These are phyloP conservation scores for Venturia oleaginea DNA, from an alignment of 2,329 filamentous ascomycete genomes.

Conservation along the genomic window DNA sequence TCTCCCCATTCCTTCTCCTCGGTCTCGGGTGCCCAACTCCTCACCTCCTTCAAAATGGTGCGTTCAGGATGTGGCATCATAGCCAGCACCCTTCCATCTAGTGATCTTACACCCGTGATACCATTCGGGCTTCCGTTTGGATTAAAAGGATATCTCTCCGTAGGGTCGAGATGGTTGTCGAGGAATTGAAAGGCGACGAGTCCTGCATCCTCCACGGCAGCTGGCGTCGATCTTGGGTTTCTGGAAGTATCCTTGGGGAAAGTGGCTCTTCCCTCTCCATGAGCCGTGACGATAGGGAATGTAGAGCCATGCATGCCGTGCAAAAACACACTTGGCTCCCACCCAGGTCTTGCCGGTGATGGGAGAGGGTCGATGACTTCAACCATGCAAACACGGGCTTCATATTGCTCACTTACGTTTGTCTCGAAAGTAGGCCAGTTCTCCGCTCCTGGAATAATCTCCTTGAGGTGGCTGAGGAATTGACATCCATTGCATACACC, in stretches of 20 bases:
- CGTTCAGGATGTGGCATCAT: slow-evolving; percentile 93
- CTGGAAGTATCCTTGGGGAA: slow-evolving; percentile 32
- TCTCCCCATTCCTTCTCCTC: slow-evolving; percentile 61
- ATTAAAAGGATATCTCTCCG: slow-evolving; percentile 81
- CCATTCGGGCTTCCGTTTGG: slow-evolving; percentile 76
- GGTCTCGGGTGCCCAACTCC: slow-evolving; percentile 62
- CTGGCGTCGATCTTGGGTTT: slow-evolving; percentile 30
- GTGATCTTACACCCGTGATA: slow-evolving; percentile 69
- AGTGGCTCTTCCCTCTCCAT: slow-evolving; percentile 77
- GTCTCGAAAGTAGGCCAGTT: slow-evolving; percentile 80
- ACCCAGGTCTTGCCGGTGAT: slow-evolving; percentile 28
- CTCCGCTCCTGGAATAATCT: slow-evolving; percentile 73
- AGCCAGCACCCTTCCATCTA: slow-evolving; percentile 71
- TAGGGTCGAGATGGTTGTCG: slow-evolving; percentile 67
- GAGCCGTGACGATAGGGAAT: slow-evolving; percentile 78
- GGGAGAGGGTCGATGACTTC: slow-evolving; percentile 55
- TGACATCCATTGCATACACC: slow-evolving; percentile 98
- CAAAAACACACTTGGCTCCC: slow-evolving; percentile 67
- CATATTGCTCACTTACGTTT: slow-evolving; percentile 82
- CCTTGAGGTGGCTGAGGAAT: slow-evolving; percentile 75
- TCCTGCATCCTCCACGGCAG: slow-evolving; percentile 51
- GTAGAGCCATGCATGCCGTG: slow-evolving; percentile 76
- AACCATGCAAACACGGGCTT: slow-evolving; percentile 80
- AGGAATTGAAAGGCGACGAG: slow-evolving; percentile 75
- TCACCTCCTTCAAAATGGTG: slow-evolving; percentile 72